Evolutionary conservation across 176 grass and related monocot species (phyloP), one percentile per base, ranked within the genome.

Genomic region (Triticum urartu): DNA sequence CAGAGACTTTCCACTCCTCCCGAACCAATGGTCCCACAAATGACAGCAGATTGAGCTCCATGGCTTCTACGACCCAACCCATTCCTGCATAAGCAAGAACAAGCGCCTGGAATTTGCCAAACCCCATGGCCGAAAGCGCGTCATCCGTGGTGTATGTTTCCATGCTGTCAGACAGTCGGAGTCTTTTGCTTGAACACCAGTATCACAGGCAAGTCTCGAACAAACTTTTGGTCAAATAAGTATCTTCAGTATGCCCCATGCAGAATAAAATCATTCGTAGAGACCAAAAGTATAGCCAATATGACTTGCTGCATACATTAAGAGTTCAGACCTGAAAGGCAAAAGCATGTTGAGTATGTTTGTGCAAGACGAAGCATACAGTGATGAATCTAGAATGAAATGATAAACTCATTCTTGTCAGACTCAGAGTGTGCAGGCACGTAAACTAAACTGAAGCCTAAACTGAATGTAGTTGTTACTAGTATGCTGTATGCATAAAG

Each of bases 21-120:
- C 84, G 64, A 74, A 96, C 79, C 38, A 86, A 76, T 34, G 89
- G 85, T 17, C 91, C 94, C 2, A 93, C 75, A 75, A 96, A 96
- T 22, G 94, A 96, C 38, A 93, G 78, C 0, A 96, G 89, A 59
- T 90, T 93, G 15, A 96, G 61, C 75, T 93, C 94, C 94, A 93
- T 96, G 52, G 94, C 91, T 83, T 93, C 87, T 54, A 85, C 82
- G 62, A 88, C 39, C 94, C 75, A 96, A 18, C 91, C 91, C 79
- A 91, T 89, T 18, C 94, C 89, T 15, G 94, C 80, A 77, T 95
- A 95, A 3, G 52, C 81, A 77, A 95, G 94, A 25, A 96, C 79
- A 21, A 96, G 75, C n/a, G 30, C 83, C 78, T 96, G 94, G 85
- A 91, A 96, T 79, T 79, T 93, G 1, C 94, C 94, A 62, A 96